Percentiles rank a stretch among this genome's conserved stretches.
These are phyloP conservation scores for Aspergillus ochraceus DNA, from an alignment of 2,329 filamentous ascomycete species.

Conservation along the genomic window DNA sequence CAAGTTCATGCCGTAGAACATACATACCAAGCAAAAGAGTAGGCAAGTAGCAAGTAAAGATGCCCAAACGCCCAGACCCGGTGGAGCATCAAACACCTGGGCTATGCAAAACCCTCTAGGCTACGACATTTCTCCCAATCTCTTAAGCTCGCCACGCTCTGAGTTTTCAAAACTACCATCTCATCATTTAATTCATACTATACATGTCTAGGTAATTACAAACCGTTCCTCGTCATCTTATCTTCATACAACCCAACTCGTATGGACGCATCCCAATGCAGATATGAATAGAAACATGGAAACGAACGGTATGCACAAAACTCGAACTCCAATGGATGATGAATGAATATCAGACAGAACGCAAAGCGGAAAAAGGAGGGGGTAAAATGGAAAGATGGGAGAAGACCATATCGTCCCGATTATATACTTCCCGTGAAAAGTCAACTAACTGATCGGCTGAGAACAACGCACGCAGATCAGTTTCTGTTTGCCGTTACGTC, in stretches of 20 bases:
- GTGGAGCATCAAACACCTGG: not conserved
- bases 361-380: not conserved
- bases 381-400: not conserved
- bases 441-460: conserved; percentile 24
- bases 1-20: too few relatives aligned
- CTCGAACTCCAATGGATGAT: not conserved
- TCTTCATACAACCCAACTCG: not conserved
- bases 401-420: not conserved
- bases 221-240: not conserved
- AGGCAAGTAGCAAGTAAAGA: too few relatives aligned
- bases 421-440: not conserved
- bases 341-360: not conserved
- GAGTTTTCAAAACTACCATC: not conserved
- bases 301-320: not conserved
- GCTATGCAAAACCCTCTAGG: not conserved
- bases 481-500: conserved; percentile 53
- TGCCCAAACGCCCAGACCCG: not conserved
- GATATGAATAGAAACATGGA: not conserved
- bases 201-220: not conserved
- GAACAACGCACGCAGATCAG: conserved; percentile 62
- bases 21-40: too few relatives aligned
- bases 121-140: not conserved
- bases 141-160: not conserved
- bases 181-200: not conserved
- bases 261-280: not conserved